phyloP scores from a whole-genome alignment of 345 rosid genomes.

The Noccaea caerulescens region DNA sequence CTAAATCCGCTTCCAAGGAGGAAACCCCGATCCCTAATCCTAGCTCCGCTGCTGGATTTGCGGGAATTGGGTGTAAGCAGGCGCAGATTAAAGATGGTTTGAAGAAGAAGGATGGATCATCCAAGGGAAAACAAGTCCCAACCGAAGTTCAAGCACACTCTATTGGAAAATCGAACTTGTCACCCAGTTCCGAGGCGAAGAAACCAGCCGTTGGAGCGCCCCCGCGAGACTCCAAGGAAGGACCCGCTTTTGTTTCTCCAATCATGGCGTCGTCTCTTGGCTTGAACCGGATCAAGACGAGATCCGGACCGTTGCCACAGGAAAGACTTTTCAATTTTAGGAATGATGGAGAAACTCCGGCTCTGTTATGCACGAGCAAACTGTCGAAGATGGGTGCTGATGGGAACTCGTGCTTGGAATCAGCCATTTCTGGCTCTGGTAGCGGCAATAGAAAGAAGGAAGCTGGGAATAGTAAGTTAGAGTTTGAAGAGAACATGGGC shows the following conservation, averaged over 20 bases:
- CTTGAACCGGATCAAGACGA: constrained; percentile 86
- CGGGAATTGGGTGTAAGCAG: constrained; percentile 51
- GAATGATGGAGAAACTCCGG: constrained; percentile 59
- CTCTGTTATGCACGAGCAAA: constrained; percentile 68
- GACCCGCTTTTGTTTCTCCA: constrained; percentile 68
- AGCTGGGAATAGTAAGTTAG: constrained; percentile 52
- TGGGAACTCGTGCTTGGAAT: constrained; percentile 44
- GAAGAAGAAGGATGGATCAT: constrained; percentile 65
- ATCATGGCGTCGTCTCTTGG: constrained; percentile 94
- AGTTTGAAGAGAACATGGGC: constrained; percentile 49
- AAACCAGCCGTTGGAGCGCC: constrained; percentile 38
- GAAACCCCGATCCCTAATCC: constrained; percentile 45
- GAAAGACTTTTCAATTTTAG: constrained; percentile 75
- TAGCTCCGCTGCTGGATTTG: constrained; percentile 26
- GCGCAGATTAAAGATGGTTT: constrained; percentile 62
- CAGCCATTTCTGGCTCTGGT: constrained; percentile 45
- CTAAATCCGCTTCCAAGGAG: constrained; percentile 66
- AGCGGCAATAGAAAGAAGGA: constrained; percentile 63
- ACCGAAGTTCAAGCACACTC: constrained; percentile 41
- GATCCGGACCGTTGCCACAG: constrained; percentile 95
- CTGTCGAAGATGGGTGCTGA: constrained; percentile 67
- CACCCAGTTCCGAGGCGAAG: constrained; percentile 48
- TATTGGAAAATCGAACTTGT: constrained; percentile 45
- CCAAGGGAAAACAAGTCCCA: constrained; percentile 50
- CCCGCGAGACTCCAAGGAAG: constrained; percentile 44